Percentiles rank a stretch among this genome's conserved stretches.
These are phyloP conservation scores for Pistacia atlantica DNA, from an alignment of 345 rosid genomes.

Conservation along the genomic window DNA sequence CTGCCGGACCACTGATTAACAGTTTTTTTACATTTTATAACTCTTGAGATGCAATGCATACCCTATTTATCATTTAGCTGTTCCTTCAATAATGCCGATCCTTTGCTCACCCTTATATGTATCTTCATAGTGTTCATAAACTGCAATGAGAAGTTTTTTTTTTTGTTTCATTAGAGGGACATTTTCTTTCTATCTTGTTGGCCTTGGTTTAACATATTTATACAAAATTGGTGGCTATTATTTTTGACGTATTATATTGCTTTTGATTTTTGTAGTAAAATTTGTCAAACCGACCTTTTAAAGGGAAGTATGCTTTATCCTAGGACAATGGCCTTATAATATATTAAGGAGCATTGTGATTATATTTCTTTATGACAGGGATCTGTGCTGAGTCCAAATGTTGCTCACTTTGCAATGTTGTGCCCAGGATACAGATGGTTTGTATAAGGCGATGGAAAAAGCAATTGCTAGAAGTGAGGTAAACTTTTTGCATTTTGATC, in stretches of 20 bases:
- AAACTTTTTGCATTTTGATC: slow-evolving; percentile 19
- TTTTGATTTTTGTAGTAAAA: background rate
- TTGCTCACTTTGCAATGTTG: slow-evolving; percentile 82
- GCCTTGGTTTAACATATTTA: background rate
- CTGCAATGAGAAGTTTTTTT: background rate
- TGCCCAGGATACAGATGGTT: slow-evolving; percentile 76
- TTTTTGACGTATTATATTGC: background rate
- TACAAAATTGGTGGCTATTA: background rate
- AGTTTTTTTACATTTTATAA: background rate
- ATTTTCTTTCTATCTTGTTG: background rate
- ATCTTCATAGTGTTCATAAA: background rate
- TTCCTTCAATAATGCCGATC: background rate
- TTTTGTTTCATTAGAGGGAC: background rate
- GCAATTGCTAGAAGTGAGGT: slow-evolving; percentile 68
- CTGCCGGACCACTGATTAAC: background rate
- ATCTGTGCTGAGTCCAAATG: slow-evolving; percentile 57
- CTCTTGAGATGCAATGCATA: background rate
- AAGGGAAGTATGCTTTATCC: slow-evolving; percentile 21
- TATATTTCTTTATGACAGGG: slow-evolving; percentile 65
- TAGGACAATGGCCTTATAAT: slow-evolving; percentile 33
- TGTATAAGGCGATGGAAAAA: slow-evolving; percentile 59
- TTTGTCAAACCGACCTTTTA: slow-evolving; percentile 4
- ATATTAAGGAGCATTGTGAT: slow-evolving; percentile 58
- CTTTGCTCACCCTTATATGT: no score
- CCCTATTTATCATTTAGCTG: background rate